Evolutionary conservation across 495 filamentous ascomycete species (phyloP), one percentile per base, ranked within the genome.

Genomic region (Pyrenula aspistea): DNA sequence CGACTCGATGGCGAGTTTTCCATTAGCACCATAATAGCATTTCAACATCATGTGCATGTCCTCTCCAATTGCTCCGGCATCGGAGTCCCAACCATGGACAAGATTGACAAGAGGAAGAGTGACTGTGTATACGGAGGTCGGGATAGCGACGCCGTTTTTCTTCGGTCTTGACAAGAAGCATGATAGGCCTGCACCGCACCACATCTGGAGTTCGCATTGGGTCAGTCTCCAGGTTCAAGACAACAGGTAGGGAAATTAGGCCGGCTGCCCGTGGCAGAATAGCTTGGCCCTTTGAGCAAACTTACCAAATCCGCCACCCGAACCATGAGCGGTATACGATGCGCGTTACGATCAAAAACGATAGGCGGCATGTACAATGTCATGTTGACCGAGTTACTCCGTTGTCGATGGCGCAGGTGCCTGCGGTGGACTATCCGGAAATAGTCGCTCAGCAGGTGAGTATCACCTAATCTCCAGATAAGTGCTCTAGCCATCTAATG

Each of bases 31-130:
- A 55, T 86, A 86, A 68, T 86, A 87, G 70, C 83, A 87, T 68
- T 87, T 86, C 53, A 86, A 70, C 57, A 85, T 82, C 84, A 87
- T 87, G 68, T 87, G 84, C 64, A 87, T 68, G 60, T 87, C 84
- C 63, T 87, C 84, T 53, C 84, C 84, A 57, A 87, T 86, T 12
- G 83, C 82, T 42, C 83, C 82, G 2, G 79, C 73, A 56, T 79
- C 82, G 59, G 78, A 80, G 59, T 85, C 83, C 83, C 82, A 86
- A 24, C 83, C 83, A 8, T 80, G 79, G 20, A 85, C 83, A 21
- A 73, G 70, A 61, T 85, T 80, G 25, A 80, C 82, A 25, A 87
- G 64, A 21, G 75, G 68, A 19, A 87, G 74, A 0, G 84, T 78
- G 1, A 86, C 63, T 19, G 84, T 86, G 63, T 87, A 87, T 21